A percentile compares a stretch with the other conserved stretches of the same genome.
Evolutionary conservation across 192 early-diverging fungal genomes (phyloP).

Genomic region (Backusella sp.): DNA sequence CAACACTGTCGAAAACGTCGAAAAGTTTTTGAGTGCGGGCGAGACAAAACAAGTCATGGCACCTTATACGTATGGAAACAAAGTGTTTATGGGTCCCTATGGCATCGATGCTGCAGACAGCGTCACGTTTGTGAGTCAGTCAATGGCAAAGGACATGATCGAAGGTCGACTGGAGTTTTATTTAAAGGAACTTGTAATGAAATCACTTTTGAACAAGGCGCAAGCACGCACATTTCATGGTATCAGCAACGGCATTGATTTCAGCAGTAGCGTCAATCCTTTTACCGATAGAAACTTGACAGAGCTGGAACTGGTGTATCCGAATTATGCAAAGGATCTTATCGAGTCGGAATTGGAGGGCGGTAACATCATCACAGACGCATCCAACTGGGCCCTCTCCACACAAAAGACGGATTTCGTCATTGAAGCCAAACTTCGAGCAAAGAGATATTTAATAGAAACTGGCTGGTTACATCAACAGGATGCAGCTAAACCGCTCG

Average conservation of each 20-base stretch:
- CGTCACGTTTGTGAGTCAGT: conserved; percentile 53
- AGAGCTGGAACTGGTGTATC: conserved; percentile 36
- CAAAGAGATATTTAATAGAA: conserved; percentile 45
- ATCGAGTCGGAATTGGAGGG: not conserved
- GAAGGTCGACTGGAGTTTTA: conserved; percentile 54
- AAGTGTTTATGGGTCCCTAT: conserved; percentile 48
- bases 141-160: conserved; percentile 54
- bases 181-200: conserved; percentile 55
- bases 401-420: not conserved
- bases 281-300: conserved; percentile 40
- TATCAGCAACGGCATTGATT: conserved; percentile 56
- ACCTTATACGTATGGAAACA: conserved; percentile 45
- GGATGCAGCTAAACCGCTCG: conserved; percentile 41
- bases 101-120: conserved; percentile 52
- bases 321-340: conserved; percentile 24
- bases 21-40: conserved; percentile 44
- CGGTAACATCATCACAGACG: not conserved
- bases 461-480: conserved; percentile 33
- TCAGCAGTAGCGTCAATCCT: conserved; percentile 41
- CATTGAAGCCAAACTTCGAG: conserved; percentile 41
- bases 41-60: conserved; percentile 23
- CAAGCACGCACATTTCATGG: conserved; percentile 45
- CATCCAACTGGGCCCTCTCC: not conserved
- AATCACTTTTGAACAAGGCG: conserved; percentile 44
- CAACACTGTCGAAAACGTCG: conserved; percentile 44